Evolutionary conservation across 768 basidiomycete species (phyloP), one percentile per base, ranked within the genome.

Genomic region (Serendipita sp.): DNA sequence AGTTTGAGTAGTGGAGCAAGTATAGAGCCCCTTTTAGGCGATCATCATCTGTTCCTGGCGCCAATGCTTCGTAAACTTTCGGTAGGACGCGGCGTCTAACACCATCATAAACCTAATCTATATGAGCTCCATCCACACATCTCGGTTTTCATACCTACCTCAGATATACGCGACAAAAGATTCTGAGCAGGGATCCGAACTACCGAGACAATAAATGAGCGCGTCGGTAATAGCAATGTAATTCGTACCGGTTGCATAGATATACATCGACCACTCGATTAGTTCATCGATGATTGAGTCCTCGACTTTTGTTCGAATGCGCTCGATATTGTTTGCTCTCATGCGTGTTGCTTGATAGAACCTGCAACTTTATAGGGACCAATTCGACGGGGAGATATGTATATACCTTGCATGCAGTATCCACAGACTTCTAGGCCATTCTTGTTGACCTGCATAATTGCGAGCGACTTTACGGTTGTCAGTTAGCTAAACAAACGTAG

Each of bases 21-120:
- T 89, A 92, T 18, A 92, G 74, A 2, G 89, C 88, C 8, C 92
- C 92, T 75, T 96, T 94, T 85, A 92, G 89, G n/a, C 87, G 80
- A 71, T 92, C 89, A 69, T 89, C 89, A 45, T 93, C 90, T 18
- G 79, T 80, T 2, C 86, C 89, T 3, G 85, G 83, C 60, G 81
- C 77, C 63, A 87, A 74, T 3, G 82, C 80, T 45, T 77, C 72
- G 66, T 83, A 81, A n/a, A 87, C 72, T 47, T 75, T 66, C 7
- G 86, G 85, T 18, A 86, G 75, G 44, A 80, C 79, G n/a, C 86
- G 81, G 15, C 78, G 78, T 38, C 84, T 78, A 44, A 86, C 79
- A 3, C 86, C 88, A 70, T 89, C 88, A 69, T 84, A 88, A 2
- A 78, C 72, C 86, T 88, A 48, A 48, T 10, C 4, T 60, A 38